Conservation (phyloP, 2,329 filamentous ascomycete genomes). For the Lasiodiplodia hormozganensis region DNA sequence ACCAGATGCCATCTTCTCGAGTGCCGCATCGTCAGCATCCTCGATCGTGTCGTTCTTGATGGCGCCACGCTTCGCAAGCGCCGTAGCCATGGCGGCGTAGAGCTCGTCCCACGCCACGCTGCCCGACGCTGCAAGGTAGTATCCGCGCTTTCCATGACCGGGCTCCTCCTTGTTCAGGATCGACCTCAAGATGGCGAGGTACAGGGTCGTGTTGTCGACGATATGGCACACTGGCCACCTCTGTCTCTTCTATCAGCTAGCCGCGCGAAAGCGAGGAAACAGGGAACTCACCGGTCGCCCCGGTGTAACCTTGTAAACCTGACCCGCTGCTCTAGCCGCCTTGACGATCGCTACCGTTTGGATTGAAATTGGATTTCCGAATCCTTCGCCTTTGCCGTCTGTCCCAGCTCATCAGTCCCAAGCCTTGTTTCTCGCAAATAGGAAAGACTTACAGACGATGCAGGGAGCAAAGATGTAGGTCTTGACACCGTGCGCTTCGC, state of each 20-base stretch:
- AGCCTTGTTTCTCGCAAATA: neutral
- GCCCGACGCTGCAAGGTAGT: constrained; percentile 59
- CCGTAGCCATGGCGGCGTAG: constrained; percentile 54
- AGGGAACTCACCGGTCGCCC: constrained; percentile 43
- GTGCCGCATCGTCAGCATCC: constrained; percentile 43
- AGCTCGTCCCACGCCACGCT: constrained; percentile 59
- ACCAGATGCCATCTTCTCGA: constrained; percentile 53
- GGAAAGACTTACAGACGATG: constrained; percentile 52
- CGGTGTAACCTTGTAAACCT: constrained; percentile 53
- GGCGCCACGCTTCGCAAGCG: constrained; percentile 49
- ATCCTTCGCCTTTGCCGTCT: constrained; percentile 55
- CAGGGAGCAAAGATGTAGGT: constrained; percentile 63
- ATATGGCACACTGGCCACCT: constrained; percentile 63
- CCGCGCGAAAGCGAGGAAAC: neutral
- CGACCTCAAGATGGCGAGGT: constrained; percentile 53
- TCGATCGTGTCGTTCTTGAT: constrained; percentile 49
- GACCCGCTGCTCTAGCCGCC: constrained; percentile 50
- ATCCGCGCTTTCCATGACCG: constrained; percentile 54
- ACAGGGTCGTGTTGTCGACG: constrained; percentile 55
- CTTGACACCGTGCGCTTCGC: constrained; percentile 51
- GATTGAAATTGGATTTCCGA: constrained; percentile 60
- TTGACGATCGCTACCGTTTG: constrained; percentile 58
- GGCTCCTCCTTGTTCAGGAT: constrained; percentile 52
- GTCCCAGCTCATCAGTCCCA: neutral
- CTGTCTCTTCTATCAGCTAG: constrained; percentile 36